phyloP scores from a whole-genome alignment of 2,329 filamentous ascomycete genomes.

The Nothopassalora personata region DNA sequence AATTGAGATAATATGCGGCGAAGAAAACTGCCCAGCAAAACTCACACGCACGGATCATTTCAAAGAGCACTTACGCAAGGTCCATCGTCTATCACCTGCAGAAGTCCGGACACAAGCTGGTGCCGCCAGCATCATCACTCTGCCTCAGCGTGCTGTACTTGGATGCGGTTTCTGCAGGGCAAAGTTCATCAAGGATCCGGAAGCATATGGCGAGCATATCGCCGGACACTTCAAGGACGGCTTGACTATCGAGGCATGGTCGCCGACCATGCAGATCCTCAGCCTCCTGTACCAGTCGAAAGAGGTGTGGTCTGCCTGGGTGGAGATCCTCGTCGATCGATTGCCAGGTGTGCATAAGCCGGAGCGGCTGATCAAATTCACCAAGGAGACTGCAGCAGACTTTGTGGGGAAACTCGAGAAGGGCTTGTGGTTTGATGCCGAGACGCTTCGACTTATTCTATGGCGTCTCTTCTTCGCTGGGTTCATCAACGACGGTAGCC shows the following conservation, averaged over 20 bases:
- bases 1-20: not conserved
- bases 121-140: not conserved
- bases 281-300: not conserved
- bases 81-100: not conserved
- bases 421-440: not conserved
- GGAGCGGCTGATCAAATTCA: not conserved
- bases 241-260: not conserved
- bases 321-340: not conserved
- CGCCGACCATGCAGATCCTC: not conserved
- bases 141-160: not conserved
- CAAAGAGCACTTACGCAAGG: not conserved
- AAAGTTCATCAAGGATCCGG: not conserved
- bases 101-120: not conserved
- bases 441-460: not conserved
- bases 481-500: not conserved
- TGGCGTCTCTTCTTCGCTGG: not conserved
- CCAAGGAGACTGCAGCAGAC: not conserved
- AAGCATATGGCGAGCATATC: not conserved
- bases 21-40: not conserved
- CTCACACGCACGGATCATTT: not conserved
- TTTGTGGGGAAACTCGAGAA: not conserved
- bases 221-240: not conserved
- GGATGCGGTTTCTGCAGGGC: not conserved
- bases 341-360: not conserved
- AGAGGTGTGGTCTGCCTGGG: not conserved